Evolutionary conservation across 805 yeast species (phyloP).

Genomic region (Gaillardinia entomophila): DNA sequence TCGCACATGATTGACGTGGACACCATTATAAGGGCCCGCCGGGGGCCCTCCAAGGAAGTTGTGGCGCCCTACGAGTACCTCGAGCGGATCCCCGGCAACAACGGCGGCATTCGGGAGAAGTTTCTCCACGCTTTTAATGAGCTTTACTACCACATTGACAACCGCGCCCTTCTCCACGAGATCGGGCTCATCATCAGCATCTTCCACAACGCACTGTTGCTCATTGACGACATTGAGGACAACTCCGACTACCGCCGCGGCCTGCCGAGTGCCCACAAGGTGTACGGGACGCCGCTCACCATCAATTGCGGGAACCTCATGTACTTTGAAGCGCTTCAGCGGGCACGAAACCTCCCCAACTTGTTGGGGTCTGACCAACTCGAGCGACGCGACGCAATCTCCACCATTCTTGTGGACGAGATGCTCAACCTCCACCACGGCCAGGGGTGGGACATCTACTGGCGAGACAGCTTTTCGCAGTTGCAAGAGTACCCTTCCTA

Average conservation of each 20-base stretch:
- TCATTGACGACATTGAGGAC: conserved; percentile 88
- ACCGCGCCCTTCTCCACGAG: conserved; percentile 14
- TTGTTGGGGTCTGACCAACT: conserved; percentile 1
- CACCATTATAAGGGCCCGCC: background rate
- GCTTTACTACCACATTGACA: conserved; percentile 7
- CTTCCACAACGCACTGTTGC: conserved; percentile 56
- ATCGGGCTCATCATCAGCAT: conserved; percentile 49
- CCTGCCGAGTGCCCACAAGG: conserved; percentile 67
- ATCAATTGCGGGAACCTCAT: conserved; percentile 79
- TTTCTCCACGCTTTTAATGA: conserved; percentile 11
- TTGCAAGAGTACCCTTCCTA: conserved; percentile 16
- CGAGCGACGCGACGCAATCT: background rate
- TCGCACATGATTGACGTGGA: conserved; percentile 1
- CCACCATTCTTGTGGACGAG: conserved; percentile 50
- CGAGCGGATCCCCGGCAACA: conserved; percentile 10
- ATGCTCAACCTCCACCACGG: conserved; percentile 80
- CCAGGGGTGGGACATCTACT: conserved; percentile 82
- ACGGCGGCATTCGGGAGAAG: conserved; percentile 8
- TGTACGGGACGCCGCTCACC: conserved; percentile 74
- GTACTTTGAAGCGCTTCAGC: conserved; percentile 66
- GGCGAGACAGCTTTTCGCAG: conserved; percentile 56
- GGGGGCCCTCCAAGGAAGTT: no score
- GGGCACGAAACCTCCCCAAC: conserved; percentile 22
- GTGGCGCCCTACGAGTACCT: conserved; percentile 10
- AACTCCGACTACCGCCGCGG: conserved; percentile 69